A percentile compares a stretch with the other conserved stretches of the same genome.
These are phyloP conservation scores for Nicotiana knightiana DNA, from an alignment of 257 asterid genomes.

Conservation along the genomic window DNA sequence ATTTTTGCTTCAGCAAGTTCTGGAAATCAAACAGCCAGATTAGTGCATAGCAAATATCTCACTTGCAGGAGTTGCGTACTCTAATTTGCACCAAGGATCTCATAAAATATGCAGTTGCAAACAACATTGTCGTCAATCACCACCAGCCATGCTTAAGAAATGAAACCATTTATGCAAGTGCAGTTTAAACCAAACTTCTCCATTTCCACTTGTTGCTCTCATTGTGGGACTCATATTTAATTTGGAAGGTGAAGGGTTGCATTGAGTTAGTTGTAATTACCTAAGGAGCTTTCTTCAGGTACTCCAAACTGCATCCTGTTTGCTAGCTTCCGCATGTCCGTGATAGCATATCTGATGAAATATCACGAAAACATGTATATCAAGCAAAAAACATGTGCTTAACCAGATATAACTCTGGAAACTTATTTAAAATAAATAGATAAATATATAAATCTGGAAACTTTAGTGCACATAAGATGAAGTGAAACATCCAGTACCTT, in stretches of 20 bases:
- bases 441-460: neutral
- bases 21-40: neutral
- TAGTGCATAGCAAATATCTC: neutral
- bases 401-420: neutral
- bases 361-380: slow-evolving; percentile 10
- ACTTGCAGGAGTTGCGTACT: neutral
- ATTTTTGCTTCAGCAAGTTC: neutral
- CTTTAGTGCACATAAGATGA: neutral
- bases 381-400: neutral
- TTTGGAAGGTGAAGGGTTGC: slow-evolving; percentile 1
- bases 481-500: slow-evolving; percentile 38
- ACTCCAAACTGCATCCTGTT: slow-evolving; percentile 94
- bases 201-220: neutral
- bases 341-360: slow-evolving; percentile 73
- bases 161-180: neutral
- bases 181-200: neutral
- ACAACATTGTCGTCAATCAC: neutral
- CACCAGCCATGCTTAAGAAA: neutral
- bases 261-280: slow-evolving; percentile 26
- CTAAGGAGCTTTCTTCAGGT: slow-evolving; percentile 98
- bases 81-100: neutral
- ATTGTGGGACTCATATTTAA: neutral
- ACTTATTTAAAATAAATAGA: neutral
- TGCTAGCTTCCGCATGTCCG: slow-evolving; percentile 95
- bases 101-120: neutral